Evolutionary conservation across 352 stramenopile genomes (phyloP), one percentile per base, ranked within the genome.

Genomic region (Halophytophthora batemanensis): DNA sequence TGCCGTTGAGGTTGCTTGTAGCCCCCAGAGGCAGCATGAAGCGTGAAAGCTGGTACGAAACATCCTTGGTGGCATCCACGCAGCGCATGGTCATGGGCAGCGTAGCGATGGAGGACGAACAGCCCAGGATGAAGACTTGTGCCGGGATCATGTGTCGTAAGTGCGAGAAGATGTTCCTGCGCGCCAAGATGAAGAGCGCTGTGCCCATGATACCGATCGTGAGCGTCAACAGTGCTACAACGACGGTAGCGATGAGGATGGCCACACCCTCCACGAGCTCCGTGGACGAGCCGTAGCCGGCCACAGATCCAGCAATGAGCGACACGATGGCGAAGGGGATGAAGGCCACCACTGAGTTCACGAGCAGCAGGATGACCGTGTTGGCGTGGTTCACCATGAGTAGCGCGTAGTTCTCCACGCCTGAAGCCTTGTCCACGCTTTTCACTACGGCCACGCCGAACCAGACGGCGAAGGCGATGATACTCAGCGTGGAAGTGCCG

Each of bases 71-170:
- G 13, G 69, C 54, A 47, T 89, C 81, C 31, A 91, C 71, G 50
- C 77, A 91, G 10, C 77, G 81, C 67, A 89, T 70, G 15, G 81
- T 91, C 44, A 91, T 74, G 1, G 80, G 82, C 45, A 93, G 63
- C 56, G 80, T 90, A 25, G 80, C 82, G 41, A 91, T 86, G 28
- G 82, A 93, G 14, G 80, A 91, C 35, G 78, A 85, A 45, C 74
- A 93, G 11, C 77, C 77, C 48, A 90, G 77, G 28, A 86, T 79
- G 51, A 93, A 93, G 28, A 87, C 61, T 42, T 90, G 78, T 1
- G 82, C 82, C 0, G 82, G 82, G 3, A 91, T 29, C 42, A 93
- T 83, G 49, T 86, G 45, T 35, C 59, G 69, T 39, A 93, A 47
- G 55, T 84, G 88, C 45, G 61, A 70, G 59, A 89, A 87, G 34